Evolutionary conservation across 306 rosid species (phyloP).

Genomic region (Cicer bijugum): DNA sequence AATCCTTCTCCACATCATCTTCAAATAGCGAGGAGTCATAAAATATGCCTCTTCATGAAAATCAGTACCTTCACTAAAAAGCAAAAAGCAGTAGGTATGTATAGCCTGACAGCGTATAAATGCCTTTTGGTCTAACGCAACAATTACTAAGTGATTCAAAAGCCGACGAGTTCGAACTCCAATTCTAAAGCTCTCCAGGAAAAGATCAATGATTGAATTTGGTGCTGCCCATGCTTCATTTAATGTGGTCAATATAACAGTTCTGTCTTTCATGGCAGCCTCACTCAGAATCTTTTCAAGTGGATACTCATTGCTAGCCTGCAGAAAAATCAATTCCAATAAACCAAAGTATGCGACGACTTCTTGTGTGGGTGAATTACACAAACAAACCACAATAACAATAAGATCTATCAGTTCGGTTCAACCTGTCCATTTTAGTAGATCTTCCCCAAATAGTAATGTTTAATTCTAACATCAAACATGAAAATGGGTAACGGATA

Average conservation of each 20-base stretch:
- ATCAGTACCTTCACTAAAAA: constrained; percentile 70
- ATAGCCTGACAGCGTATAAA: constrained; percentile 70
- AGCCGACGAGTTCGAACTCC: constrained; percentile 71
- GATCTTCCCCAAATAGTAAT: not conserved
- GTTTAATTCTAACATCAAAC: constrained; percentile 2
- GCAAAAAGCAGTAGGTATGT: constrained; percentile 75
- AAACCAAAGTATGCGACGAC: constrained; percentile 25
- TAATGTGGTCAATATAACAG: constrained; percentile 88
- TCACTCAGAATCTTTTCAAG: constrained; percentile 64
- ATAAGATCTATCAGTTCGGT: constrained; percentile 10
- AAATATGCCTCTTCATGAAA: constrained; percentile 81
- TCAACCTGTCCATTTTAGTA: constrained; percentile 1
- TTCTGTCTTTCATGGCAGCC: constrained; percentile 81
- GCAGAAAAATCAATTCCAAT: constrained; percentile 38
- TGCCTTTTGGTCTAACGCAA: constrained; percentile 83
- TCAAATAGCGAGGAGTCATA: constrained; percentile 87
- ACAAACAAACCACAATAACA: constrained; percentile 36
- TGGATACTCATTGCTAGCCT: constrained; percentile 61
- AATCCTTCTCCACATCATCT: constrained; percentile 97
- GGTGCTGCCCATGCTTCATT: constrained; percentile 97
- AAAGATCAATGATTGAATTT: constrained; percentile 78
- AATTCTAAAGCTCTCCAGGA: constrained; percentile 89
- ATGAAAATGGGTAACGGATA: constrained; percentile 25
- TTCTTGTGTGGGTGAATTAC: constrained; percentile 18
- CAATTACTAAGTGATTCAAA: constrained; percentile 78